These are phyloP conservation scores for Pichia sp. DNA, from an alignment of 1,139 yeast genomes.

Conservation along the genomic window DNA sequence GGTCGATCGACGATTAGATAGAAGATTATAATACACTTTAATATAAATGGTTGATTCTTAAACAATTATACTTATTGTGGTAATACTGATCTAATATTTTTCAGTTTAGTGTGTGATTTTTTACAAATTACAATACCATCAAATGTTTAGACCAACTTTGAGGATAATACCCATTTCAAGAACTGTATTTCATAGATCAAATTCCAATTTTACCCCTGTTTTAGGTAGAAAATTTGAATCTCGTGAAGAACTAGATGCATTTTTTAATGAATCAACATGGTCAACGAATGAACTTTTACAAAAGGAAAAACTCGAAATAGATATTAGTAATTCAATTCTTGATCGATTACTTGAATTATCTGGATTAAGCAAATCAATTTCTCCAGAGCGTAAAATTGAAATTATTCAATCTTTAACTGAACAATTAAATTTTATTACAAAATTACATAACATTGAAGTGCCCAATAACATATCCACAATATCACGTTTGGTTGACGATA, in stretches of 20 bases:
- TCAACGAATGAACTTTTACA: conserved; percentile 15
- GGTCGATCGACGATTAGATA: background rate
- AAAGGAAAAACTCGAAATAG: background rate
- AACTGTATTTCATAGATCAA: too few species aligned
- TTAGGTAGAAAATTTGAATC: conserved; percentile 12
- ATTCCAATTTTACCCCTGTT: too few species aligned
- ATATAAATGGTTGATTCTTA: too few species aligned
- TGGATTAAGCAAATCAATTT: conserved; percentile 22
- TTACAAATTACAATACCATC: too few species aligned
- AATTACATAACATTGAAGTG: conserved; percentile 18
- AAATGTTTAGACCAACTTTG: too few species aligned
- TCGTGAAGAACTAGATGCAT: conserved; percentile 8
- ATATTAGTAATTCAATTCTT: conserved; percentile 17
- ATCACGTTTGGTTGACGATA: conserved; percentile 21
- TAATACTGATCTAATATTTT: too few species aligned
- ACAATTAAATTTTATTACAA: conserved; percentile 26
- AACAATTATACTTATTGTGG: too few species aligned
- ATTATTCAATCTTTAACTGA: conserved; percentile 20
- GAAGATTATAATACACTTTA: too few species aligned
- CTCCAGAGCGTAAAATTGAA: conserved; percentile 10
- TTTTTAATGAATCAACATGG: conserved; percentile 20
- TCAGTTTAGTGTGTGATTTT: too few species aligned
- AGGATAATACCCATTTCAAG: too few species aligned
- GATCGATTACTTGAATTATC: conserved; percentile 24
- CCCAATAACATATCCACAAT: background rate